Conservation (phyloP, 2,329 filamentous ascomycete species). For the Truncatella angustata region DNA sequence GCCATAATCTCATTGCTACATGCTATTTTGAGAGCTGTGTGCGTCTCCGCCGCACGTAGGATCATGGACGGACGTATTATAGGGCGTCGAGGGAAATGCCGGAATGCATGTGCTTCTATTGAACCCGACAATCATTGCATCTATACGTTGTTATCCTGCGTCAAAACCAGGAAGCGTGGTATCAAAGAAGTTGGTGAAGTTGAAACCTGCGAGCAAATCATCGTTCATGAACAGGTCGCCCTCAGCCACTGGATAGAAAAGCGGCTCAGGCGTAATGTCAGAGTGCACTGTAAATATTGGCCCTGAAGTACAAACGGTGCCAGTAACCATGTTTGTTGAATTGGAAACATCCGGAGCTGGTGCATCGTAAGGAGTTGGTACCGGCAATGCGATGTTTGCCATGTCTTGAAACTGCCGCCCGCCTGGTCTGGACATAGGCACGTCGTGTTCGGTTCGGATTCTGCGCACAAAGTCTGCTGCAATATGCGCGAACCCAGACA, state of each 20-base stretch:
- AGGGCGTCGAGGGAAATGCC: no score
- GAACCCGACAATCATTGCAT: no score
- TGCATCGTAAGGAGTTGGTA: not conserved
- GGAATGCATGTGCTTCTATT: no score
- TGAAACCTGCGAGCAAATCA: not conserved
- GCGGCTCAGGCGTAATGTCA: not conserved
- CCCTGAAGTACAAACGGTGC: not conserved
- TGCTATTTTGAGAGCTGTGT: no score
- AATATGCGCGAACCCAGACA: slow-evolving; percentile 7
- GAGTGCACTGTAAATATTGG: no score
- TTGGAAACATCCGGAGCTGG: not conserved
- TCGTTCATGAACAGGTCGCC: not conserved
- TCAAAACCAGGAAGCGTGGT: not conserved
- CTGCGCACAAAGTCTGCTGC: not conserved
- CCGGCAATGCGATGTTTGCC: not conserved
- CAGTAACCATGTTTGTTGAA: no score
- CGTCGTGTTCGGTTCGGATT: not conserved
- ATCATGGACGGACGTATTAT: no score
- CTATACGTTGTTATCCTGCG: no score
- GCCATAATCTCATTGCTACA: no score
- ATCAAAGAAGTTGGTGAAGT: slow-evolving; percentile 5
- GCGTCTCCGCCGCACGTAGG: no score
- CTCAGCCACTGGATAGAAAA: not conserved
- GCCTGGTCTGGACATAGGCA: no score
- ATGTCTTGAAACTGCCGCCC: not conserved